phyloP scores from a whole-genome alignment of 106 monocot genomes.

The Platanthera zijinensis region DNA sequence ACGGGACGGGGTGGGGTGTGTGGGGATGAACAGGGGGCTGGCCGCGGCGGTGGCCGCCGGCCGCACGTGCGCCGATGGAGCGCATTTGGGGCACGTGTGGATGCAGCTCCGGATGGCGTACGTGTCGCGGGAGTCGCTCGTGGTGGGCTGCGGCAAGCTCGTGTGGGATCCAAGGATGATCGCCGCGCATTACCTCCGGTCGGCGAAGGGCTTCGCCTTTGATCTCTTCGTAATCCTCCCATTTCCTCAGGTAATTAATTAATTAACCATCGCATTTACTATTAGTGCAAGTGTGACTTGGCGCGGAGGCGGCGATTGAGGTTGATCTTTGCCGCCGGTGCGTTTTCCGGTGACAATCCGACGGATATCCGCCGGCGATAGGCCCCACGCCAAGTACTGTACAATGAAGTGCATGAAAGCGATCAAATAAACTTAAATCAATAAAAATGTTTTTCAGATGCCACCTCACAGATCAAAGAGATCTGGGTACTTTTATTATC shows the following conservation, averaged over 20 bases:
- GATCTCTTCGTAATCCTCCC: slow-evolving; percentile 83
- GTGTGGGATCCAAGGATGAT: slow-evolving; percentile 75
- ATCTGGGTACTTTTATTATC: neutral
- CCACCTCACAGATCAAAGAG: neutral
- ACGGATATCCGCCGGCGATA: neutral
- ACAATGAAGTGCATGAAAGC: neutral
- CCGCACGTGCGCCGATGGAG: slow-evolving; percentile 51
- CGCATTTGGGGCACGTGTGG: slow-evolving; percentile 62
- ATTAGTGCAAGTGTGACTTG: neutral
- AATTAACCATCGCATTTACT: neutral
- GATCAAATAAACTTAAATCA: neutral
- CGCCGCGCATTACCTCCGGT: slow-evolving; percentile 58
- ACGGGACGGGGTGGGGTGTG: slow-evolving; percentile 33
- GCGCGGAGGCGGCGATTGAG: too few relatives aligned
- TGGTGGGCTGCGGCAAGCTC: slow-evolving; percentile 87
- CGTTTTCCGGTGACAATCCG: too few relatives aligned
- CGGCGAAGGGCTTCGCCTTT: slow-evolving; percentile 61
- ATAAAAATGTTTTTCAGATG: slow-evolving; percentile 6
- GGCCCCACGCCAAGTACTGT: neutral
- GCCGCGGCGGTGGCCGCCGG: slow-evolving; percentile 44
- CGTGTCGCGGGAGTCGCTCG: slow-evolving; percentile 85
- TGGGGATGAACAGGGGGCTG: slow-evolving; percentile 53
- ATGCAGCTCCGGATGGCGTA: slow-evolving; percentile 74
- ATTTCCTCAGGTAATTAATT: slow-evolving; percentile 50
- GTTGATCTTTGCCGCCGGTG: too few relatives aligned